These are phyloP conservation scores for Vinca minor DNA, from an alignment of 257 asterid genomes.

Conservation along the genomic window DNA sequence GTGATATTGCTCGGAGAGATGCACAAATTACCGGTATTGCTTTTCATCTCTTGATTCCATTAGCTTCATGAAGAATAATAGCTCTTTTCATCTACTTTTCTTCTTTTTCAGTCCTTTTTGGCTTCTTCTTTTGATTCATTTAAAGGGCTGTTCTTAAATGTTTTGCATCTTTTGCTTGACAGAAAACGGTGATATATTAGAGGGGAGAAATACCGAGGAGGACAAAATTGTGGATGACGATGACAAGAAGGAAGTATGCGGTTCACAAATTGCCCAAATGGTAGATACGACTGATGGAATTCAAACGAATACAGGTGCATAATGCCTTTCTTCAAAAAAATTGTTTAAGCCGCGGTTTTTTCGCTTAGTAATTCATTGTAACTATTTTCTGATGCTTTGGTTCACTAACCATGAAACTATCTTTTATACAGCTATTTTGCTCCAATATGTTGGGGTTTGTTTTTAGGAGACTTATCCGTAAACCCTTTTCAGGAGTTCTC, in stretches of 20 bases:
- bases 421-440: background rate
- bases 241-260: constrained; percentile 21
- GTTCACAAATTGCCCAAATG: constrained; percentile 11
- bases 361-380: too few species aligned
- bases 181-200: constrained; percentile 20
- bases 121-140: background rate
- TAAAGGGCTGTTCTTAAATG: constrained; percentile 1
- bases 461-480: background rate
- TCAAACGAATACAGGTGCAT: constrained; percentile 32
- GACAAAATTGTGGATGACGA: constrained; percentile 7
- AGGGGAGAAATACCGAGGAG: constrained; percentile 13
- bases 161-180: constrained; percentile 18
- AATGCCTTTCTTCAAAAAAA: background rate
- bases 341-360: too few species aligned
- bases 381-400: background rate
- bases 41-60: constrained; percentile 2
- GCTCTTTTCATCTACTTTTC: background rate
- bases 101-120: background rate
- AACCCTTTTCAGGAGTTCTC: background rate
- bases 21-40: constrained; percentile 14
- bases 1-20: constrained; percentile 11
- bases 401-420: background rate
- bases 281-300: constrained; percentile 13
- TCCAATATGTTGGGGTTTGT: background rate
- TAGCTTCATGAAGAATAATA: too few species aligned